Percentiles rank a stretch among this genome's conserved stretches.
These are phyloP conservation scores for Geranomyces variabilis DNA, from an alignment of 192 early-diverging fungal species.

Conservation along the genomic window DNA sequence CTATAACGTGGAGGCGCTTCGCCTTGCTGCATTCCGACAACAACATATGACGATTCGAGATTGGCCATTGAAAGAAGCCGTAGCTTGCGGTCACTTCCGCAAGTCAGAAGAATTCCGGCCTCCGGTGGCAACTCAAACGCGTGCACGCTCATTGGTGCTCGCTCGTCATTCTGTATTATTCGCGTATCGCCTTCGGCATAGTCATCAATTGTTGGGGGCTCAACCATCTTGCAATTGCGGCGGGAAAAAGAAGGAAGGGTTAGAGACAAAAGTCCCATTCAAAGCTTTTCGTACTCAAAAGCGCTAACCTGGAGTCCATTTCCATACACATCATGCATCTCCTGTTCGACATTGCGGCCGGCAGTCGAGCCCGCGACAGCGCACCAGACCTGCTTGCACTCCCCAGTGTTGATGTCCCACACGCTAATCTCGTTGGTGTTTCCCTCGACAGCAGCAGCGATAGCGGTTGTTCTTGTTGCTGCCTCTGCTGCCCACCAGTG, in stretches of 20 bases:
- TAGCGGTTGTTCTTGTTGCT: constrained; percentile 22
- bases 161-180: neutral
- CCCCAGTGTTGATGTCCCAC: constrained; percentile 76
- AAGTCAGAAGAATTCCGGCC: constrained; percentile 71
- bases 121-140: constrained; percentile 39
- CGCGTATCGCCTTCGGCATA: neutral
- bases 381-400: constrained; percentile 75
- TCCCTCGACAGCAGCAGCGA: constrained; percentile 72
- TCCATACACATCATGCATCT: constrained; percentile 48
- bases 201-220: constrained; percentile 26
- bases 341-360: constrained; percentile 33
- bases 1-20: constrained; percentile 64
- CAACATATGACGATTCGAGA: constrained; percentile 74
- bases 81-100: constrained; percentile 82
- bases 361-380: constrained; percentile 35
- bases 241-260: neutral
- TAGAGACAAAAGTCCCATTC: neutral
- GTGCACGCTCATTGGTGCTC: neutral
- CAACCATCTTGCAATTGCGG: constrained; percentile 1
- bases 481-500: neutral
- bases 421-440: constrained; percentile 71
- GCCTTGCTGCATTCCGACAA: constrained; percentile 64
- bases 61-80: constrained; percentile 78
- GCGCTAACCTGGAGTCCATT: constrained; percentile 46
- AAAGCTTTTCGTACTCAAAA: neutral